phyloP scores from a whole-genome alignment of 2,329 filamentous ascomycete species.

The Monosporascus sp. region DNA sequence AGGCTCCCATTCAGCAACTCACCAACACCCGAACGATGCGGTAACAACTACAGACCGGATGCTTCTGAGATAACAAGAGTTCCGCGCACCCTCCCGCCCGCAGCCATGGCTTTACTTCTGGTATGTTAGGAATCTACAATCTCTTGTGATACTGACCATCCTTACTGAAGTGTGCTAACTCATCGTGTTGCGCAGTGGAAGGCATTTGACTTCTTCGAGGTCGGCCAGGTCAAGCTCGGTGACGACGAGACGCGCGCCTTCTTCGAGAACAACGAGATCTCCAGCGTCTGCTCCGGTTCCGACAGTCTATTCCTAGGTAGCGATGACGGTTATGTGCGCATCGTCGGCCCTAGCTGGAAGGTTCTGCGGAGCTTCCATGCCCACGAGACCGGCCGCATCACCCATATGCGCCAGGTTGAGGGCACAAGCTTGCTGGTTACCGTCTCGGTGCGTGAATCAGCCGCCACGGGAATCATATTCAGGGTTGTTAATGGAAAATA shows the following conservation, averaged over 20 bases:
- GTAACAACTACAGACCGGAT: slow-evolving; percentile 8
- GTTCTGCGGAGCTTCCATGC: slow-evolving; percentile 81
- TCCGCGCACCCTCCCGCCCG: slow-evolving; percentile 11
- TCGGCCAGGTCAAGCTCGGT: slow-evolving; percentile 73
- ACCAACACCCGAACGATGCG: not conserved
- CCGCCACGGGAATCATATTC: not conserved
- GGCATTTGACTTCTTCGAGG: slow-evolving; percentile 99
- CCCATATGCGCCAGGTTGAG: slow-evolving; percentile 87
- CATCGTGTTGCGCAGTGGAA: slow-evolving; percentile 68
- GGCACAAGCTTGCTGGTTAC: slow-evolving; percentile 84
- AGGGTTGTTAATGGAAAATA: slow-evolving; percentile 34
- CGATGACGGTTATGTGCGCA: slow-evolving; percentile 79
- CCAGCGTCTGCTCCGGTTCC: slow-evolving; percentile 79
- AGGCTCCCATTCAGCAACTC: not conserved
- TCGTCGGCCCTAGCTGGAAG: slow-evolving; percentile 84
- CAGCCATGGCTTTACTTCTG: slow-evolving; percentile 30
- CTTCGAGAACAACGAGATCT: slow-evolving; percentile 79
- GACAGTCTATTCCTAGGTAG: slow-evolving; percentile 87
- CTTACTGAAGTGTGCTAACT: slow-evolving; percentile 8
- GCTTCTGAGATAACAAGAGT: slow-evolving; percentile 10
- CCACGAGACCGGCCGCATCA: slow-evolving; percentile 74
- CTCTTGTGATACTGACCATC: not conserved
- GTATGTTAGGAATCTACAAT: slow-evolving; percentile 11
- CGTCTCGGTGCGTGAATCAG: slow-evolving; percentile 48
- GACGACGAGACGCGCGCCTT: slow-evolving; percentile 75